Evolutionary conservation across 768 basidiomycete genomes (phyloP).

Genomic region (Agaricus subrufescens): DNA sequence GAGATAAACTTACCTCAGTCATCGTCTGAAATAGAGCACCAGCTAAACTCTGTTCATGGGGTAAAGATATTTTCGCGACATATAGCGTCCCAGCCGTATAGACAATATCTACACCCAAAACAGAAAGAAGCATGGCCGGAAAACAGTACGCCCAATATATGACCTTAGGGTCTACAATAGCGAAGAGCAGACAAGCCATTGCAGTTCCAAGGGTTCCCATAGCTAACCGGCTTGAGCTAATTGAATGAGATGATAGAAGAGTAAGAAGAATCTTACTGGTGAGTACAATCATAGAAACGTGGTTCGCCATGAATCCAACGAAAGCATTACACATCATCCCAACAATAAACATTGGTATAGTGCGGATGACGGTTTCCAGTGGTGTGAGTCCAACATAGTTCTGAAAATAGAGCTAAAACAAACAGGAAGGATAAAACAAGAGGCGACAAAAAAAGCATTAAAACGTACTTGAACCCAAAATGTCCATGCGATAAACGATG

Average conservation of each 20-base stretch:
- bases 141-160: conserved; percentile 78
- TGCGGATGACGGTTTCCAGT: conserved; percentile 55
- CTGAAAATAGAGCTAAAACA: conserved; percentile 63
- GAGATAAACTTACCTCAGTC: conserved; percentile 46
- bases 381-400: conserved; percentile 51
- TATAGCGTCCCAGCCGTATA: conserved; percentile 72
- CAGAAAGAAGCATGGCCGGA: conserved; percentile 57
- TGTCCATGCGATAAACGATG: conserved; percentile 48
- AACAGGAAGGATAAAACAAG: no score
- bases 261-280: conserved; percentile 38
- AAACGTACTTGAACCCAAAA: conserved; percentile 28
- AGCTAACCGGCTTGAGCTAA: background rate
- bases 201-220: conserved; percentile 57
- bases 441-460: no score
- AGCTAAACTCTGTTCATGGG: conserved; percentile 71
- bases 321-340: conserved; percentile 62
- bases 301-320: conserved; percentile 55
- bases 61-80: conserved; percentile 60
- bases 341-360: conserved; percentile 68
- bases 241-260: background rate
- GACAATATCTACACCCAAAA: conserved; percentile 77
- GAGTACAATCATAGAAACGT: conserved; percentile 51
- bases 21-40: conserved; percentile 81
- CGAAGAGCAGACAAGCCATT: conserved; percentile 59
- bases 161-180: conserved; percentile 50